A percentile compares a stretch with the other conserved stretches of the same genome.
Evolutionary conservation across 2,329 filamentous ascomycete genomes (phyloP).

Genomic region (Leptographium flavum): DNA sequence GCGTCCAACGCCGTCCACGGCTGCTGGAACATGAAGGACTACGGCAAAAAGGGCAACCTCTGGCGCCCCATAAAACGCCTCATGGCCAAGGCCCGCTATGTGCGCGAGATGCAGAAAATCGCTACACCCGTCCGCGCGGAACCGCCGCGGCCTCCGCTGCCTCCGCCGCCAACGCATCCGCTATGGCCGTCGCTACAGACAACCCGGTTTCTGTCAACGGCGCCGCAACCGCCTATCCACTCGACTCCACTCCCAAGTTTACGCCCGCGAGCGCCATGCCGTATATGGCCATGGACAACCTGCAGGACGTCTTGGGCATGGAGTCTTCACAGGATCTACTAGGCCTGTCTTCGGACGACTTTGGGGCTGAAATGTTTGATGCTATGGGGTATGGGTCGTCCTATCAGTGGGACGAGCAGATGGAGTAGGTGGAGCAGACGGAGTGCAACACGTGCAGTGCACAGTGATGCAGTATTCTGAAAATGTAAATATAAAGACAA

Average conservation of each 20-base stretch:
- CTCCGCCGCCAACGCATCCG: neutral
- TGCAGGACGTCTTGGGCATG: neutral
- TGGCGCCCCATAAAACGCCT: constrained; percentile 1
- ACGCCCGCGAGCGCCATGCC: neutral
- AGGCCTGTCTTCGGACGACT: neutral
- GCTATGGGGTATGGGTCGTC: neutral
- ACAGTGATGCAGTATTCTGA: neutral
- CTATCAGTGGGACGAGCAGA: neutral
- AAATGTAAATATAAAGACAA: neutral
- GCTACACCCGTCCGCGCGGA: neutral
- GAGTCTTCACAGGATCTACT: neutral
- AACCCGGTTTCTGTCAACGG: neutral
- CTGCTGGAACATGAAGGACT: neutral
- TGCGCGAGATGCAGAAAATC: neutral
- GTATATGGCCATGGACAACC: neutral
- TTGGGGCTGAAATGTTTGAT: neutral
- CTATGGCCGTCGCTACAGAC: neutral
- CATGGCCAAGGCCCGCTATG: constrained; percentile 1
- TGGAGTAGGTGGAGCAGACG: neutral
- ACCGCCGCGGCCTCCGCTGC: neutral
- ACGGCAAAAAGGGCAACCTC: neutral
- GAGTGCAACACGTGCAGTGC: neutral
- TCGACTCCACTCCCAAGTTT: neutral
- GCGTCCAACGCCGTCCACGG: neutral
- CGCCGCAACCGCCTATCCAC: neutral